phyloP scores from a whole-genome alignment of 2,329 filamentous ascomycete species.

The Fusarium sp. region DNA sequence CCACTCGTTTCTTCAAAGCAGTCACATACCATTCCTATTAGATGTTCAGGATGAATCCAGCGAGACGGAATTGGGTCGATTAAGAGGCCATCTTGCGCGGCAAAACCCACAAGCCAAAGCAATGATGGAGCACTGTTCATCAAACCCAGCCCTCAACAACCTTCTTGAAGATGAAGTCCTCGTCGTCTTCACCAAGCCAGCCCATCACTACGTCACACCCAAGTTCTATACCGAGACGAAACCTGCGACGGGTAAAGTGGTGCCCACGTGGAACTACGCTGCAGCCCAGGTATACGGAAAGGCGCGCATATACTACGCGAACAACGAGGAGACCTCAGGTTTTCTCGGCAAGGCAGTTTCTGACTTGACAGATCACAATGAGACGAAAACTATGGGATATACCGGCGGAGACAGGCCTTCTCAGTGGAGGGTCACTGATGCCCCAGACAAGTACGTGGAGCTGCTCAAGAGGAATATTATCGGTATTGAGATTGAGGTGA shows the following conservation, averaged over 20 bases:
- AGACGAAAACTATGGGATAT: slow-evolving; percentile 67
- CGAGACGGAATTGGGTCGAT: slow-evolving; percentile 52
- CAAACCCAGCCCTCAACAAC: slow-evolving; percentile 13
- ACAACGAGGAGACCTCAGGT: slow-evolving; percentile 53
- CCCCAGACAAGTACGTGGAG: slow-evolving; percentile 65
- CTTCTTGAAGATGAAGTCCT: slow-evolving; percentile 65
- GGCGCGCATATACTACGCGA: slow-evolving; percentile 64
- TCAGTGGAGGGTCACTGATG: slow-evolving; percentile 66
- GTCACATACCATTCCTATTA: slow-evolving; percentile 70
- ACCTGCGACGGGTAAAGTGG: slow-evolving; percentile 71
- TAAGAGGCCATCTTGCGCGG: slow-evolving; percentile 71
- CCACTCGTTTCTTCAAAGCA: slow-evolving; percentile 64
- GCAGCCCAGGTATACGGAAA: slow-evolving; percentile 72
- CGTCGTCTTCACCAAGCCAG: slow-evolving; percentile 69
- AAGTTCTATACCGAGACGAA: slow-evolving; percentile 76
- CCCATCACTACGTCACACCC: slow-evolving; percentile 73
- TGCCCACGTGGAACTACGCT: slow-evolving; percentile 77
- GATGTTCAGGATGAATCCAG: slow-evolving; percentile 57
- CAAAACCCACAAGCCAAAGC: slow-evolving; percentile 72
- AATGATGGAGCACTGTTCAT: slow-evolving; percentile 59
- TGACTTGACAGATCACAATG: slow-evolving; percentile 62
- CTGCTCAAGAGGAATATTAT: slow-evolving; percentile 68
- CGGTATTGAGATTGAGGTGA: slow-evolving; percentile 68
- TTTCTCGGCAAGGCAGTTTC: slow-evolving; percentile 62
- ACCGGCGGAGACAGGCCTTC: slow-evolving; percentile 49